A percentile compares a stretch with the other conserved stretches of the same genome.
Conservation (phyloP, 2,329 filamentous ascomycete species). For the Teratosphaeria gauchensis region DNA sequence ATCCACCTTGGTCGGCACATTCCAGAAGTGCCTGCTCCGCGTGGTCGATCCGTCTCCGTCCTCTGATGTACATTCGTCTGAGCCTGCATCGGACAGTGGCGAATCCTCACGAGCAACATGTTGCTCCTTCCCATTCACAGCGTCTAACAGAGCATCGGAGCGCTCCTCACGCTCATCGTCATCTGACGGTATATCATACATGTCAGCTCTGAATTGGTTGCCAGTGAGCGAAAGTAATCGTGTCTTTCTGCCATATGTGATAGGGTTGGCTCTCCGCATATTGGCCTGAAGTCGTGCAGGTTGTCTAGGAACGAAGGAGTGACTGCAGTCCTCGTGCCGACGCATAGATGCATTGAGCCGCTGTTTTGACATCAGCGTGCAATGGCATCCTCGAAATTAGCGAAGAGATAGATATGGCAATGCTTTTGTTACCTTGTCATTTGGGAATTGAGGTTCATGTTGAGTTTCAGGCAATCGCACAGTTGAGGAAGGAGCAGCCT, state of each 20-base stretch:
- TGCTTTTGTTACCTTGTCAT: too few relatives aligned
- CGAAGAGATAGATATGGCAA: too few relatives aligned
- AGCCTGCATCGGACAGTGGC: slow-evolving; percentile 18
- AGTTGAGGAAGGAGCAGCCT: background rate
- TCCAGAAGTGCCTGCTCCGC: background rate
- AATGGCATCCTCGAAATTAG: background rate
- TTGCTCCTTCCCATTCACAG: slow-evolving; percentile 5
- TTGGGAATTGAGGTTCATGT: background rate
- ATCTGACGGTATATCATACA: slow-evolving; percentile 10
- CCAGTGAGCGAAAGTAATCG: slow-evolving; percentile 14
- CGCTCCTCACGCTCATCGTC: slow-evolving; percentile 2
- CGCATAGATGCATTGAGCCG: background rate
- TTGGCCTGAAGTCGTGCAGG: background rate
- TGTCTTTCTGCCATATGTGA: slow-evolving; percentile 14
- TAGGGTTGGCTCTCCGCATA: slow-evolving; percentile 3
- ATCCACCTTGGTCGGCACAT: background rate
- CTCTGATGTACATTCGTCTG: background rate
- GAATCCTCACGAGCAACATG: slow-evolving; percentile 16
- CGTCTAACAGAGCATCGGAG: background rate
- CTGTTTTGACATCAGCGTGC: background rate
- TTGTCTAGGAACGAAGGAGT: background rate
- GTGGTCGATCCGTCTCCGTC: background rate
- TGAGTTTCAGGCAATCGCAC: background rate
- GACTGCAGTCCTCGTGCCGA: background rate
- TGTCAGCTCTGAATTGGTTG: slow-evolving; percentile 10